Percentiles rank a stretch among this genome's conserved stretches.
phyloP scores from a whole-genome alignment of 2,329 filamentous ascomycete genomes.

The Colletotrichum horii region DNA sequence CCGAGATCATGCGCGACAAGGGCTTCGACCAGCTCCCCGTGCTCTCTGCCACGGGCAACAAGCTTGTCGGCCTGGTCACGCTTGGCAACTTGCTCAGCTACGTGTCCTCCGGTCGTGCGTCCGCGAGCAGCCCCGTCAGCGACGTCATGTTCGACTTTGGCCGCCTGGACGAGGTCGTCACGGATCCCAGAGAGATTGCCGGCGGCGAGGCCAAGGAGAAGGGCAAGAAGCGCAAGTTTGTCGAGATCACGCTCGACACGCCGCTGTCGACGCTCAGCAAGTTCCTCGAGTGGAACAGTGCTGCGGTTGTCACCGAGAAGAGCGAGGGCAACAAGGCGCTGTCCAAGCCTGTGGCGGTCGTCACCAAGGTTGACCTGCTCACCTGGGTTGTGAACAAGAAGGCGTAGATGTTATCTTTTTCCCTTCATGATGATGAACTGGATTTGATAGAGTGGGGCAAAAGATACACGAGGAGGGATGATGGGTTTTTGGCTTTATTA shows the following conservation, averaged over 20 bases:
- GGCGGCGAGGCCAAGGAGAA: slow-evolving; percentile 40
- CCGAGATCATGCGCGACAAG: slow-evolving; percentile 98
- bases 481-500: slow-evolving; percentile 8
- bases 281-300: slow-evolving; percentile 98
- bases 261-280: slow-evolving; percentile 82
- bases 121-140: slow-evolving; percentile 73
- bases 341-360: slow-evolving; percentile 83
- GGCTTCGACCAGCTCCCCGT: slow-evolving; percentile 98
- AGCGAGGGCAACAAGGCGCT: slow-evolving; percentile 58
- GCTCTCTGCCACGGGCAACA: slow-evolving; percentile 68
- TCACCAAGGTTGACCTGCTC: slow-evolving; percentile 95
- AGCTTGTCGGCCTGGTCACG: slow-evolving; percentile 90
- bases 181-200: slow-evolving; percentile 76
- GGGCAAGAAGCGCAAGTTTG: slow-evolving; percentile 70
- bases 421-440: slow-evolving; percentile 22
- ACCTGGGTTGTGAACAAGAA: slow-evolving; percentile 84
- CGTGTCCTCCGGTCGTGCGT: slow-evolving; percentile 83
- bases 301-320: slow-evolving; percentile 89
- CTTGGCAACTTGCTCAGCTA: slow-evolving; percentile 93
- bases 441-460: slow-evolving; percentile 12
- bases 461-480: not conserved
- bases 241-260: slow-evolving; percentile 93
- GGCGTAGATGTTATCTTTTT: slow-evolving; percentile 16
- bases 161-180: slow-evolving; percentile 85
- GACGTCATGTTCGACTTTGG: slow-evolving; percentile 98